These are phyloP conservation scores for Pyronema omphalodes DNA, from an alignment of 495 filamentous ascomycete species.

Conservation along the genomic window DNA sequence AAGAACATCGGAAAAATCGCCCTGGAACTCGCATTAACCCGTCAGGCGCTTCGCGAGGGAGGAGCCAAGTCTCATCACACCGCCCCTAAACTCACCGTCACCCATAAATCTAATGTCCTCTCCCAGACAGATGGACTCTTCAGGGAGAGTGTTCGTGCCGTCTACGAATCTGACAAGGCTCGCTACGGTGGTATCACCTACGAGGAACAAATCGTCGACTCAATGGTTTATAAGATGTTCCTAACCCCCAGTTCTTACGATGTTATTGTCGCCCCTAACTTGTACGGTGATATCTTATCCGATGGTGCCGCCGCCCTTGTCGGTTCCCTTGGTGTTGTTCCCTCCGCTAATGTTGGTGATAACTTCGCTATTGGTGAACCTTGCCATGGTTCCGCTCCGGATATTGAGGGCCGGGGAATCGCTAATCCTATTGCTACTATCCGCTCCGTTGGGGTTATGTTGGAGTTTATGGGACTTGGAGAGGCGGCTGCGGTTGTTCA, in stretches of 20 bases:
- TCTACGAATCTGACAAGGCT: slow-evolving; percentile 35
- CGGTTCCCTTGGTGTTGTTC: slow-evolving; percentile 81
- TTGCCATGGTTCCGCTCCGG: slow-evolving; percentile 88
- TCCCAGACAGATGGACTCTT: slow-evolving; percentile 94
- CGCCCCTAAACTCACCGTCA: slow-evolving; percentile 67
- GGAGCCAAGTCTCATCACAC: slow-evolving; percentile 26
- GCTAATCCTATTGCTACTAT: slow-evolving; percentile 94
- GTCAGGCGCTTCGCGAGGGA: slow-evolving; percentile 51
- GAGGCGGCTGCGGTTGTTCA: slow-evolving; percentile 78
- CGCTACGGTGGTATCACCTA: slow-evolving; percentile 45
- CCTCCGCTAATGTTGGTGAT: slow-evolving; percentile 91
- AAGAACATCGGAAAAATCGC: slow-evolving; percentile 77
- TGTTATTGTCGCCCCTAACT: slow-evolving; percentile 92
- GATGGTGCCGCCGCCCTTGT: slow-evolving; percentile 93
- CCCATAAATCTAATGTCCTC: slow-evolving; percentile 95
- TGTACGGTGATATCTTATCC: slow-evolving; percentile 92
- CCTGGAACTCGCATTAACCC: slow-evolving; percentile 75
- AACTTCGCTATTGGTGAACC: slow-evolving; percentile 93
- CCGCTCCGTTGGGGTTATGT: slow-evolving; percentile 77
- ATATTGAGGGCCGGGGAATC: slow-evolving; percentile 82
- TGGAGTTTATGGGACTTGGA: slow-evolving; percentile 82
- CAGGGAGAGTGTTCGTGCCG: slow-evolving; percentile 50
- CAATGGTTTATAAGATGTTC: slow-evolving; percentile 99
- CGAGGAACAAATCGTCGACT: slow-evolving; percentile 97
- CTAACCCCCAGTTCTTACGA: slow-evolving; percentile 86